Evolutionary conservation across 176 grass and related monocot genomes (phyloP).

Genomic region (Typha latifolia): DNA sequence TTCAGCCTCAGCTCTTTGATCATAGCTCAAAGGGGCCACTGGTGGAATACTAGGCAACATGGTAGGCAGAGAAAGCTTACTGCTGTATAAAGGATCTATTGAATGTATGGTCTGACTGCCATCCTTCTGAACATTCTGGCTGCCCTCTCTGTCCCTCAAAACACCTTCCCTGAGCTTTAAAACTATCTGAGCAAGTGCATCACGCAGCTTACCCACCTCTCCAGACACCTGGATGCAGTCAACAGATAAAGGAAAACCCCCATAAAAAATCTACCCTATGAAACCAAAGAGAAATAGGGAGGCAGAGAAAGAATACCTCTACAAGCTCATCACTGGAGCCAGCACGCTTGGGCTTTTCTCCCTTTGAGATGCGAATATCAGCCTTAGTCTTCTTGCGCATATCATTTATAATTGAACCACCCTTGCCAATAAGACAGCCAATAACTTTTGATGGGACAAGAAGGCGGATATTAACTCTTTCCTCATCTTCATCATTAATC

Average conservation of each 20-base stretch:
- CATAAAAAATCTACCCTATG: not conserved
- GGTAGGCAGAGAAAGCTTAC: constrained; percentile 40
- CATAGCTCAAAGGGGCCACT: constrained; percentile 43
- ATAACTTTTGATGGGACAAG: constrained; percentile 71
- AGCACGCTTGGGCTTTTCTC: constrained; percentile 54
- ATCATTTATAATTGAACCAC: constrained; percentile 83
- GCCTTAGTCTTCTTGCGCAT: constrained; percentile 83
- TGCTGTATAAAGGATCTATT: constrained; percentile 48
- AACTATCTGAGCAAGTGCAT: constrained; percentile 86
- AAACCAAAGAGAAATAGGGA: not conserved
- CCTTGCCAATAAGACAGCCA: constrained; percentile 96
- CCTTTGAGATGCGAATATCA: constrained; percentile 83
- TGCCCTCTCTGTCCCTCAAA: constrained; percentile 70
- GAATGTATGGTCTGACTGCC: constrained; percentile 30
- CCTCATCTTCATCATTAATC: constrained; percentile 60
- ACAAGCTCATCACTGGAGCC: constrained; percentile 80
- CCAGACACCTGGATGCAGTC: constrained; percentile 51
- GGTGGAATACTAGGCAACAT: constrained; percentile 43
- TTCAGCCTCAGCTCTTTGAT: constrained; percentile 59
- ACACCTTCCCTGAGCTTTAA: constrained; percentile 88
- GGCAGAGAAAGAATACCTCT: constrained; percentile 41
- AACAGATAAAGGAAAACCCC: not conserved
- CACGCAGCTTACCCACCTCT: constrained; percentile 70
- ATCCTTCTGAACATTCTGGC: constrained; percentile 58
- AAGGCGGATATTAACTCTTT: constrained; percentile 60